Evolutionary conservation across 495 filamentous ascomycete genomes (phyloP).

Genomic region (Annulohypoxylon stygium): DNA sequence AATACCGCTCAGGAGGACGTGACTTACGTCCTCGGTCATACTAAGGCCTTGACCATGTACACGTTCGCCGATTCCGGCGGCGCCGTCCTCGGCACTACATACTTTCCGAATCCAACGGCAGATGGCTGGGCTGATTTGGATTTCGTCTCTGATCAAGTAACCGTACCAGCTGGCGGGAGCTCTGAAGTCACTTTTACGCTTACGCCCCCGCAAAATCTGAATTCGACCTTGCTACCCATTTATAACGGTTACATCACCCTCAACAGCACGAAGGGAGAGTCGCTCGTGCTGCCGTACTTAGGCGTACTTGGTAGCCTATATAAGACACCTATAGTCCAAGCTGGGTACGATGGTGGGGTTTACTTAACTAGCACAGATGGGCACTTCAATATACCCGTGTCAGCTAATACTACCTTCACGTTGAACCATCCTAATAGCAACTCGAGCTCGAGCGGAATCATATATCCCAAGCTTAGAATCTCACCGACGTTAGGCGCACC

Average conservation of each 20-base stretch:
- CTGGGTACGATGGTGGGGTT: constrained; percentile 5
- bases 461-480: constrained; percentile 4
- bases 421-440: neutral
- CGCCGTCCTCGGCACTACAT: neutral
- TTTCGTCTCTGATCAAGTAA: neutral
- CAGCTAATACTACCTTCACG: constrained; percentile 9
- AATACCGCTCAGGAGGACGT: constrained; percentile 43
- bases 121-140: neutral
- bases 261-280: constrained; percentile 14
- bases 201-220: neutral
- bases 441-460: neutral
- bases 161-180: neutral
- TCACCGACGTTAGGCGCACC: neutral
- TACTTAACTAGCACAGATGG: neutral
- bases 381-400: constrained; percentile 7
- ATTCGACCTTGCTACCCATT: neutral
- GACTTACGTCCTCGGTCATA: constrained; percentile 4
- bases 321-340: neutral
- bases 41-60: neutral
- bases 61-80: neutral
- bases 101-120: neutral
- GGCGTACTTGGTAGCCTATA: constrained; percentile 1
- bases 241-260: constrained; percentile 6
- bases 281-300: neutral
- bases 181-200: neutral